A percentile compares a stretch with the other conserved stretches of the same genome.
Conservation (phyloP, 78 protist genomes). For the Pigoraptor vietnamica region DNA sequence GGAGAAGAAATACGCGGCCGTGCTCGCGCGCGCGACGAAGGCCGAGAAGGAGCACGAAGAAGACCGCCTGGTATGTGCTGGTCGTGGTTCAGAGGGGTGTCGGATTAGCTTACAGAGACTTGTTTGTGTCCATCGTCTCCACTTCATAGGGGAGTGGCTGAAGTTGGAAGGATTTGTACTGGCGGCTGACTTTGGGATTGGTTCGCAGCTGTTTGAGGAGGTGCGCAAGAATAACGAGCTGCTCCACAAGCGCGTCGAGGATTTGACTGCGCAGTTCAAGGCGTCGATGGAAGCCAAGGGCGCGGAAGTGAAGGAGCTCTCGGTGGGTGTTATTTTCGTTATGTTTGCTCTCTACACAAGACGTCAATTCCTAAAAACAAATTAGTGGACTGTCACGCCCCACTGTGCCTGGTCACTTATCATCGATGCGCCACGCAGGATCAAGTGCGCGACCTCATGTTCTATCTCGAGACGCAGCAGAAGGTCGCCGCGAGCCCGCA, state of each 20-base stretch:
- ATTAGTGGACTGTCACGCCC: no score
- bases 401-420: neutral
- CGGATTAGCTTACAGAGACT: no score
- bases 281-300: neutral
- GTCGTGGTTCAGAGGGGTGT: no score
- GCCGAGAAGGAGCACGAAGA: neutral
- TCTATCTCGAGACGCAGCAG: constrained; percentile 28
- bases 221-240: neutral
- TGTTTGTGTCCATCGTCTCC: no score
- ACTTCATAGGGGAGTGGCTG: no score
- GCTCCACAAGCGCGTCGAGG: neutral
- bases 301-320: neutral
- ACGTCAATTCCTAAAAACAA: no score
- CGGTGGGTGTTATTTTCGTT: neutral
- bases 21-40: neutral
- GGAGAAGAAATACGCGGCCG: neutral
- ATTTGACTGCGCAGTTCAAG: neutral
- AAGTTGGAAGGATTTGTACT: no score
- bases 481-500: neutral
- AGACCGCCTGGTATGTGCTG: neutral
- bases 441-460: constrained; percentile 44
- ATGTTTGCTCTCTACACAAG: no score
- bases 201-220: neutral
- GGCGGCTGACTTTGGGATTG: no score
- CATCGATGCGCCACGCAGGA: neutral